Evolutionary conservation across 148 eudicot species (phyloP).

Genomic region (Amaranthus hypochondriacus): DNA sequence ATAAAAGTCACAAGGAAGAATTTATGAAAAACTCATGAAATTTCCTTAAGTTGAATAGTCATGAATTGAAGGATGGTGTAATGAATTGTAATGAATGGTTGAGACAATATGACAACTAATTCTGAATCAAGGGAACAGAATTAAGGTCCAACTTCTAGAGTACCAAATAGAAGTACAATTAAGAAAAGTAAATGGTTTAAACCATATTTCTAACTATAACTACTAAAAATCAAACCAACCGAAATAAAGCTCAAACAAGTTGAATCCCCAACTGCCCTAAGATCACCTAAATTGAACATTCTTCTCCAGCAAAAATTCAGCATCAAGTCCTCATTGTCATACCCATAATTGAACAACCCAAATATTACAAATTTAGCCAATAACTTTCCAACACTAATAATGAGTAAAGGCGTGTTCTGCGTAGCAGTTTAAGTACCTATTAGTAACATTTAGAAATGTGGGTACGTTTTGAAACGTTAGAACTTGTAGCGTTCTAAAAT

Average conservation of each 20-base stretch:
- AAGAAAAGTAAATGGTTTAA: neutral
- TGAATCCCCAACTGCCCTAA: conserved; percentile 1
- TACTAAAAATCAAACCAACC: neutral
- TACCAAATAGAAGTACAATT: neutral
- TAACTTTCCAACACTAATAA: no score
- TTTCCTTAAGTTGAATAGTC: no score
- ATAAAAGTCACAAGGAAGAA: neutral
- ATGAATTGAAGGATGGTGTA: neutral
- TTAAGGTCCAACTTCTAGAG: neutral
- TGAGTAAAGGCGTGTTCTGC: no score
- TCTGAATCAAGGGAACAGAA: neutral
- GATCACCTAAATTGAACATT: neutral
- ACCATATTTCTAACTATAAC: neutral
- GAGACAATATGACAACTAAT: no score
- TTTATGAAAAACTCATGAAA: neutral
- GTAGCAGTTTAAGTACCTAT: no score
- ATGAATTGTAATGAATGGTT: neutral
- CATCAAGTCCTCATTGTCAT: neutral
- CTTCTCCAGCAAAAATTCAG: neutral
- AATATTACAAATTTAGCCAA: neutral
- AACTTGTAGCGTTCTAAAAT: neutral
- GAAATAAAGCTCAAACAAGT: neutral
- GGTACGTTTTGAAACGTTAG: no score
- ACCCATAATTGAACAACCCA: neutral
- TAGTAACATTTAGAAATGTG: no score